phyloP scores from a whole-genome alignment of 805 yeast genomes.

The Candida loeiensis region DNA sequence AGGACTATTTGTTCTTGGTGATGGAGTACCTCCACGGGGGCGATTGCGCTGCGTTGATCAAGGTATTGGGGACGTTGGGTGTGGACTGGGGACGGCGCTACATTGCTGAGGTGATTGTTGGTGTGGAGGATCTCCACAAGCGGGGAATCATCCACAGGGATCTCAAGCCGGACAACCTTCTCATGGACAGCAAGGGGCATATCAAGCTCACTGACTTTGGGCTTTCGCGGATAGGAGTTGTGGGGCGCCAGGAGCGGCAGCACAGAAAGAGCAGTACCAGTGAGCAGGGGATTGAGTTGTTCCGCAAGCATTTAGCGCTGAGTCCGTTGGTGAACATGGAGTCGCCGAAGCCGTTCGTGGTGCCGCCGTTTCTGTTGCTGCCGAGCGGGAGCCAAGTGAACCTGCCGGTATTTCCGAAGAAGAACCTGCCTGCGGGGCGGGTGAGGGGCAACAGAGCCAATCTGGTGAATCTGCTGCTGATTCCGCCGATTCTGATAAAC shows the following conservation, averaged over 20 bases:
- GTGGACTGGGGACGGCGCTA: conserved; percentile 84
- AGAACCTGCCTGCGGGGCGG: neutral
- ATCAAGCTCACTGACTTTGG: conserved; percentile 94
- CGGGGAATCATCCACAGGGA: conserved; percentile 93
- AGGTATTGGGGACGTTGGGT: conserved; percentile 77
- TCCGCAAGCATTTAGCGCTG: conserved; percentile 25
- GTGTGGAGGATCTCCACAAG: conserved; percentile 83
- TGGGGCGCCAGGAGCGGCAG: conserved; percentile 60
- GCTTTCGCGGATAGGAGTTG: conserved; percentile 80
- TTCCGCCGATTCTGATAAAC: conserved; percentile 2
- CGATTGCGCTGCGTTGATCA: conserved; percentile 83
- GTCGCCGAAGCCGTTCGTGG: conserved; percentile 10
- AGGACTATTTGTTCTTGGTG: conserved; percentile 81
- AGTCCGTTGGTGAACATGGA: conserved; percentile 23
- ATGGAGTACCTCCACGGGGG: conserved; percentile 98
- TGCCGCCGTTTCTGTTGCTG: conserved; percentile 43
- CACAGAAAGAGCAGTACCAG: conserved; percentile 42
- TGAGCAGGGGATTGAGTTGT: conserved; percentile 41
- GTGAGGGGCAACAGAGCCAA: neutral
- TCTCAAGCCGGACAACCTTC: conserved; percentile 87
- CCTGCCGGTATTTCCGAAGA: conserved; percentile 2
- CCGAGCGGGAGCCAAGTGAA: conserved; percentile 18
- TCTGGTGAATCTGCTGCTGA: conserved; percentile 3
- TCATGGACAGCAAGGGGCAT: conserved; percentile 86
- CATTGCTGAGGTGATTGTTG: conserved; percentile 85